phyloP scores from a whole-genome alignment of 805 yeast genomes.

The Candida piceae region DNA sequence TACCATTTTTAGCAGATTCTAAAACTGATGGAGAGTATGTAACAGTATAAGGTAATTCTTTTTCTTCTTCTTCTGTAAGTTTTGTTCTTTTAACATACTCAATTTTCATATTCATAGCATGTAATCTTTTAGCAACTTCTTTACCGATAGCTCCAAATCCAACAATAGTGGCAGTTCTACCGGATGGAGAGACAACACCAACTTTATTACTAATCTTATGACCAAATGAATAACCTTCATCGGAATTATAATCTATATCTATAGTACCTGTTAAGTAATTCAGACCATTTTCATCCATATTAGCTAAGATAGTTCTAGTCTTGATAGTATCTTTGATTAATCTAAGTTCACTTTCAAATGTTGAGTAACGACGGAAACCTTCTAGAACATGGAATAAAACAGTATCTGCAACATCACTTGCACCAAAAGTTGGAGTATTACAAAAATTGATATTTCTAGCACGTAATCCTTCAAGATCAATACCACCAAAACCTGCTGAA shows the following conservation, averaged over 20 bases:
- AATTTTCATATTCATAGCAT: conserved; percentile 59
- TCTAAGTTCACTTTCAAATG: conserved; percentile 40
- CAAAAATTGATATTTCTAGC: conserved; percentile 44
- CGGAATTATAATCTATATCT: conserved; percentile 5
- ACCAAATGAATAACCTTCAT: conserved; percentile 34
- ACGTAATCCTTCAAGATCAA: conserved; percentile 35
- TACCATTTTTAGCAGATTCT: conserved; percentile 21
- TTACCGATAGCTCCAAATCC: conserved; percentile 79
- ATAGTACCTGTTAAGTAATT: conserved; percentile 31
- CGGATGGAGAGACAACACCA: conserved; percentile 45
- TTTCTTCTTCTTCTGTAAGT: conserved; percentile 33
- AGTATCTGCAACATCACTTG: conserved; percentile 69
- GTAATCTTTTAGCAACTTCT: conserved; percentile 51
- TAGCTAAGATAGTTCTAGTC: conserved; percentile 37
- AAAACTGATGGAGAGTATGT: conserved; percentile 39
- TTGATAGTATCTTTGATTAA: conserved; percentile 37
- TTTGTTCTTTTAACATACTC: conserved; percentile 54
- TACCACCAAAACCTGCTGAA: conserved; percentile 48
- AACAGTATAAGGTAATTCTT: conserved; percentile 39
- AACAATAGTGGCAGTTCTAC: conserved; percentile 55
- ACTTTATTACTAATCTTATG: conserved; percentile 41
- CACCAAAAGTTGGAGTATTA: conserved; percentile 55
- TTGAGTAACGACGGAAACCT: conserved; percentile 52
- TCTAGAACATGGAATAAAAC: conserved; percentile 56
- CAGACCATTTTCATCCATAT: conserved; percentile 16